phyloP scores from a whole-genome alignment of 257 asterid species.

The Jacaranda mimosifolia region DNA sequence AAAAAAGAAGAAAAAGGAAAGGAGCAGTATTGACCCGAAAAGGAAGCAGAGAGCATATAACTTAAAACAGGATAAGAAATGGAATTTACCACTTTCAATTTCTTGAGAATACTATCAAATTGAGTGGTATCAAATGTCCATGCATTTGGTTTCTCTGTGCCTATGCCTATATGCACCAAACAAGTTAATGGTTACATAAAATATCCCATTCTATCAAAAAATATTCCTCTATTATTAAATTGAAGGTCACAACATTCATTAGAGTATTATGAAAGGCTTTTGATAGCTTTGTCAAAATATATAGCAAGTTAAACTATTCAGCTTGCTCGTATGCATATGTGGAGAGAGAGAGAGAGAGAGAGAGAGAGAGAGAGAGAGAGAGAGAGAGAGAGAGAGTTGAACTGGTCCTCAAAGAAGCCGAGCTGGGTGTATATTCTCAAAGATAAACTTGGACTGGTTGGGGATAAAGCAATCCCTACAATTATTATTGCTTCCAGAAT shows the following conservation, averaged over 20 bases:
- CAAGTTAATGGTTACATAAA: neutral
- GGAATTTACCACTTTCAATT: constrained; percentile 79
- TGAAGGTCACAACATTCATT: neutral
- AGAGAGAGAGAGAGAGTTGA: constrained; percentile 56
- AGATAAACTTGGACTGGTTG: constrained; percentile 73
- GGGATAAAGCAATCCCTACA: constrained; percentile 80
- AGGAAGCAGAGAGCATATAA: neutral
- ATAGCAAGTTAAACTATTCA: neutral
- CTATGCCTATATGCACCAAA: constrained; percentile 65
- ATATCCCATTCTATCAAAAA: constrained; percentile 1
- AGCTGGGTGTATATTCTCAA: constrained; percentile 56
- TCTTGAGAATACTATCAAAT: constrained; percentile 91
- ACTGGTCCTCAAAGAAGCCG: constrained; percentile 59
- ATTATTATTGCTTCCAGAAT: constrained; percentile 84
- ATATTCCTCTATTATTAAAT: constrained; percentile 3
- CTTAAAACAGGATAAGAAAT: constrained; percentile 5
- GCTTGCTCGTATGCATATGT: neutral
- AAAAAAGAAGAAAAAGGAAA: too few species aligned
- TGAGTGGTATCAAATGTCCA: constrained; percentile 99
- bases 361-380: constrained; percentile 44
- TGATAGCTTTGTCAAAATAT: too few species aligned
- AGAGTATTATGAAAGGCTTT: neutral
- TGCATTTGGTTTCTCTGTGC: constrained; percentile 76
- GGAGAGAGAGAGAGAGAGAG: neutral
- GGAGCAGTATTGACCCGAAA: too few species aligned